Conservation (phyloP, 257 asterid species). For the Hygrophila difformis region DNA sequence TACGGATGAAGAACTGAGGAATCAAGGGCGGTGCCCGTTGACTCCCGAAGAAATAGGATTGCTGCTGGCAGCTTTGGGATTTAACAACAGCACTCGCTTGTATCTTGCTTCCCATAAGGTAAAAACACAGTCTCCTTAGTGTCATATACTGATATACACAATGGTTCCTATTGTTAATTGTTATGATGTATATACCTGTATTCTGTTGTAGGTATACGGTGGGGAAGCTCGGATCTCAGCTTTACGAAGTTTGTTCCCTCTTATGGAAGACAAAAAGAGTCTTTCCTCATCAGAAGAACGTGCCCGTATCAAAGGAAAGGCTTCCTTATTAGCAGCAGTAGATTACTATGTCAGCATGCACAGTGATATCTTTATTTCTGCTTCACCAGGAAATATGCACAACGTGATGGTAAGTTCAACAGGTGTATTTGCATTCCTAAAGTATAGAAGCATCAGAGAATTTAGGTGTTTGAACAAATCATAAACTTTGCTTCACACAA, state of each 20-base stretch:
- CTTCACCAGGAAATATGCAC: slow-evolving; percentile 99
- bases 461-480: too few relatives aligned
- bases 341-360: slow-evolving; percentile 95
- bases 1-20: slow-evolving; percentile 94
- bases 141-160: background rate
- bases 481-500: too few relatives aligned
- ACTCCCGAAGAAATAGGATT: slow-evolving; percentile 98
- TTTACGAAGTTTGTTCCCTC: slow-evolving; percentile 63
- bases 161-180: background rate
- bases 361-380: slow-evolving; percentile 87
- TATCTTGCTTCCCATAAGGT: slow-evolving; percentile 99
- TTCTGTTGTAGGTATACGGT: slow-evolving; percentile 66
- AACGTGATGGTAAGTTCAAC: slow-evolving; percentile 68
- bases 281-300: slow-evolving; percentile 87
- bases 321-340: slow-evolving; percentile 90
- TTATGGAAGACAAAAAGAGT: slow-evolving; percentile 88
- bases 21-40: slow-evolving; percentile 94
- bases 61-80: slow-evolving; percentile 92
- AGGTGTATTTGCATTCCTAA: too few relatives aligned
- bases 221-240: slow-evolving; percentile 88
- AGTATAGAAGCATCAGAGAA: too few relatives aligned
- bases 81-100: slow-evolving; percentile 77
- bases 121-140: background rate
- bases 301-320: slow-evolving; percentile 73
- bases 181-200: too few relatives aligned